Percentiles rank a stretch among this genome's conserved stretches.
These are phyloP conservation scores for Monsonia emarginata DNA, from an alignment of 441 rosid genomes.

Conservation along the genomic window DNA sequence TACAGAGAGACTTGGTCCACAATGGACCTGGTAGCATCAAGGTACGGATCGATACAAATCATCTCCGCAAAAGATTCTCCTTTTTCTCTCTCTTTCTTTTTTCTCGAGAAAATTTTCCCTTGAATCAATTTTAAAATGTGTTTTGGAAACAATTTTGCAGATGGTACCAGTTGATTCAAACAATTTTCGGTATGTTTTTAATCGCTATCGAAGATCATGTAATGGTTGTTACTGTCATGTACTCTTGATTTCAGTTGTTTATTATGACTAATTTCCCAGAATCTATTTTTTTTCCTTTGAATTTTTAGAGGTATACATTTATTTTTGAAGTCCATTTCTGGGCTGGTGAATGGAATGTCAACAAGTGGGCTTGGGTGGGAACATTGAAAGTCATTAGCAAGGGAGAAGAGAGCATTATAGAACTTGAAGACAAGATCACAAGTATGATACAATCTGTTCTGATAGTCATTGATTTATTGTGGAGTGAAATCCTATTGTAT, in stretches of 20 bases:
- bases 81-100: not conserved
- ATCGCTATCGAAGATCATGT: constrained; percentile 62
- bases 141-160: constrained; percentile 27
- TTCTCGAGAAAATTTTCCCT: not conserved
- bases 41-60: constrained; percentile 24
- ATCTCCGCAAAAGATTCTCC: not conserved
- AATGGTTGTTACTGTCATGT: constrained; percentile 87
- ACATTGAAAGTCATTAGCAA: constrained; percentile 68
- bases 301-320: constrained; percentile 10
- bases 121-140: not conserved
- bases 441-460: constrained; percentile 26
- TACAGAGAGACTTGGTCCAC: constrained; percentile 37
- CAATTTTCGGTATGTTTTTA: constrained; percentile 85
- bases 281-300: not conserved
- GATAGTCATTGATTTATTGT: constrained; percentile 15
- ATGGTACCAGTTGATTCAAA: constrained; percentile 72
- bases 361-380: constrained; percentile 99
- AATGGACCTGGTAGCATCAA: constrained; percentile 83
- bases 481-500: constrained; percentile 7
- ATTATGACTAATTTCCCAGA: not conserved
- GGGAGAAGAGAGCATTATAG: constrained; percentile 90
- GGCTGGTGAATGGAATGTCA: constrained; percentile 98
- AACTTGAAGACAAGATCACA: constrained; percentile 79
- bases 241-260: not conserved
- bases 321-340: constrained; percentile 31